Conservation (phyloP, 805 yeast species). For the Yarrowia porcina region DNA sequence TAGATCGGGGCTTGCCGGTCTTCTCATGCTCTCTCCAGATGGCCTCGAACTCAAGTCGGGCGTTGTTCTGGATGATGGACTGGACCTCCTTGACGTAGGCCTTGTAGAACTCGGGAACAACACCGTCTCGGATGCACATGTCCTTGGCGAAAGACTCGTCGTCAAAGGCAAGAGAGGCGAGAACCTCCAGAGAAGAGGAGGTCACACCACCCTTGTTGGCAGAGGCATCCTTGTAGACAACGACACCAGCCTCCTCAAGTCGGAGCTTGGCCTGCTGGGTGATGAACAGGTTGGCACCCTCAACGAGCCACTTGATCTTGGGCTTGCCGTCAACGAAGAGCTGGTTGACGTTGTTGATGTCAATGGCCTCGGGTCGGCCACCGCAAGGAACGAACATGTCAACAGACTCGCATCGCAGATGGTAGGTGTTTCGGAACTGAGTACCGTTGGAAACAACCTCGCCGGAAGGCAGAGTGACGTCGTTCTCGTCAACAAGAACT, state of each 20-base stretch:
- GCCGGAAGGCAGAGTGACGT: conserved; percentile 75
- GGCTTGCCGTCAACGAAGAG: conserved; percentile 76
- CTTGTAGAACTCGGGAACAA: conserved; percentile 70
- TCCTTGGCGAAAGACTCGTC: conserved; percentile 74
- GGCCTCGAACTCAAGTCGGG: conserved; percentile 78
- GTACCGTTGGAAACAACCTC: conserved; percentile 75
- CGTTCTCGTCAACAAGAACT: conserved; percentile 80
- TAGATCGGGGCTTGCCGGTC: conserved; percentile 58
- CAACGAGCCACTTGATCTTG: conserved; percentile 82
- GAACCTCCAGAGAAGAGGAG: conserved; percentile 89
- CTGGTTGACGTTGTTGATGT: conserved; percentile 70
- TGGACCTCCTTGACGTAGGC: conserved; percentile 86
- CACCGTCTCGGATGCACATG: conserved; percentile 61
- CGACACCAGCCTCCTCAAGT: conserved; percentile 80
- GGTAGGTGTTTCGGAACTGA: conserved; percentile 86
- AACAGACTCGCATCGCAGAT: conserved; percentile 63
- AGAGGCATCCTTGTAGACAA: conserved; percentile 91
- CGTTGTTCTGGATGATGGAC: conserved; percentile 68
- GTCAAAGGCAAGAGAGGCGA: conserved; percentile 88
- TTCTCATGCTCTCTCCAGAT: conserved; percentile 72
- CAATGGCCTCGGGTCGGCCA: conserved; percentile 96
- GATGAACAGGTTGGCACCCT: conserved; percentile 94
- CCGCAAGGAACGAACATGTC: conserved; percentile 97
- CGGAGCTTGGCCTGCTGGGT: conserved; percentile 90
- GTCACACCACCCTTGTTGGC: conserved; percentile 99